phyloP scores from a whole-genome alignment of 2,329 filamentous ascomycete species.

The Cladophialophora bantiana region DNA sequence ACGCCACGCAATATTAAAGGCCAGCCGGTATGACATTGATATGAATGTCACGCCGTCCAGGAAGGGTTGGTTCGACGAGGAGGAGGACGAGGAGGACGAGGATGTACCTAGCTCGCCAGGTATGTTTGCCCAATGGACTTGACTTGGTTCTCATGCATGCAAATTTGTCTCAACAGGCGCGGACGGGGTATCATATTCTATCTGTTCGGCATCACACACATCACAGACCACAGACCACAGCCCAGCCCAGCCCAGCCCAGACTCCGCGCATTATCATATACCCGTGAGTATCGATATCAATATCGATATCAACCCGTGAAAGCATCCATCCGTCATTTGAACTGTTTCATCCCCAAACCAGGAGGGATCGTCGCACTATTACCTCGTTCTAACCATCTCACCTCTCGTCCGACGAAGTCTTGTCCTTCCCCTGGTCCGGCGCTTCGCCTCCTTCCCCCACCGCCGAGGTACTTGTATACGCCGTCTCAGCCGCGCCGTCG shows the following conservation, averaged over 20 bases:
- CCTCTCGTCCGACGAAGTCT: background rate
- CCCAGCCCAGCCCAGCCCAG: background rate
- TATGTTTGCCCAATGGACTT: no score
- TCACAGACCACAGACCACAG: no score
- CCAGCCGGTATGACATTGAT: no score
- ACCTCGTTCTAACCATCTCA: background rate
- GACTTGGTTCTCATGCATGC: background rate
- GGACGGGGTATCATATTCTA: background rate
- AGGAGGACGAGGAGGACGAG: no score
- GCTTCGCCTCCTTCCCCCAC: slow-evolving; percentile 23
- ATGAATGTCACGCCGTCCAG: no score
- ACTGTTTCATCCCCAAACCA: background rate
- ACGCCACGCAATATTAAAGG: no score
- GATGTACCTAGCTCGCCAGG: no score
- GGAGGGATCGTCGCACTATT: background rate
- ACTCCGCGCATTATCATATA: background rate
- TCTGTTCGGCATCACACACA: background rate
- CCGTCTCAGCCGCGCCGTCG: slow-evolving; percentile 15
- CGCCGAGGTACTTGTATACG: slow-evolving; percentile 15
- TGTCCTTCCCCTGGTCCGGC: slow-evolving; percentile 16
- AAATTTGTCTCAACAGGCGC: background rate
- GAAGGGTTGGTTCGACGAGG: no score
- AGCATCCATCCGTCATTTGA: background rate
- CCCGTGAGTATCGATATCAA: background rate
- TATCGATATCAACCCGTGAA: background rate